These are phyloP conservation scores for Deinandra increscens DNA, from an alignment of 129 eudicot genomes.

Conservation along the genomic window DNA sequence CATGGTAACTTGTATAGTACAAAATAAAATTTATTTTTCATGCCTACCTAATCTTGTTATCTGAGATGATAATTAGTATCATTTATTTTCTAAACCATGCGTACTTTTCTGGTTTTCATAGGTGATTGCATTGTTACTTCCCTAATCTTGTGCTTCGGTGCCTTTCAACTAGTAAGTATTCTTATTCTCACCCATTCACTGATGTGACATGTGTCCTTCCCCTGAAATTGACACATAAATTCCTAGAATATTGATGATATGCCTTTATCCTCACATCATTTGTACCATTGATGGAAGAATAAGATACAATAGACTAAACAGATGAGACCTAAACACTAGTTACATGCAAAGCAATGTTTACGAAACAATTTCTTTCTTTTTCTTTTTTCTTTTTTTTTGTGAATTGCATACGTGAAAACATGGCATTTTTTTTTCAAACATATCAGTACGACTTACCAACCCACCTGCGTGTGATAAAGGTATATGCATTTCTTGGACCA, in stretches of 20 bases:
- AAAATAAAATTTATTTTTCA: too few relatives aligned
- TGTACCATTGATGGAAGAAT: not conserved
- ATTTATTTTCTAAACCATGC: not conserved
- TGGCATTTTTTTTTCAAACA: constrained; percentile 26
- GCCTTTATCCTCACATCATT: constrained; percentile 6
- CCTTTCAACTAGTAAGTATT: not conserved
- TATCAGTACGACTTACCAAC: constrained; percentile 73
- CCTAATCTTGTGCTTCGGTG: not conserved
- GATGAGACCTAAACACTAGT: constrained; percentile 8
- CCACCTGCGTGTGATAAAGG: constrained; percentile 89
- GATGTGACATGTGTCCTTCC: not conserved
- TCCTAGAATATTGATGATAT: constrained; percentile 16
- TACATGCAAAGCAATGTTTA: constrained; percentile 6
- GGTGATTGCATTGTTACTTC: not conserved
- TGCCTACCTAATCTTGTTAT: too few relatives aligned
- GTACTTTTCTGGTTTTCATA: not conserved
- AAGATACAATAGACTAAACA: not conserved
- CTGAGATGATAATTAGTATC: too few relatives aligned
- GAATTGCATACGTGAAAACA: constrained; percentile 4
- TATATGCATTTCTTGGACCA: constrained; percentile 80
- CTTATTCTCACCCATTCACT: not conserved
- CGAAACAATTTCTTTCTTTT: not conserved
- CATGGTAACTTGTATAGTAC: too few relatives aligned
- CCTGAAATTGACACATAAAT: not conserved
- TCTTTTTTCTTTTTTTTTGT: too few relatives aligned